Evolutionary conservation across 495 filamentous ascomycete genomes (phyloP).

Genomic region (Ascodesmis nigricans): DNA sequence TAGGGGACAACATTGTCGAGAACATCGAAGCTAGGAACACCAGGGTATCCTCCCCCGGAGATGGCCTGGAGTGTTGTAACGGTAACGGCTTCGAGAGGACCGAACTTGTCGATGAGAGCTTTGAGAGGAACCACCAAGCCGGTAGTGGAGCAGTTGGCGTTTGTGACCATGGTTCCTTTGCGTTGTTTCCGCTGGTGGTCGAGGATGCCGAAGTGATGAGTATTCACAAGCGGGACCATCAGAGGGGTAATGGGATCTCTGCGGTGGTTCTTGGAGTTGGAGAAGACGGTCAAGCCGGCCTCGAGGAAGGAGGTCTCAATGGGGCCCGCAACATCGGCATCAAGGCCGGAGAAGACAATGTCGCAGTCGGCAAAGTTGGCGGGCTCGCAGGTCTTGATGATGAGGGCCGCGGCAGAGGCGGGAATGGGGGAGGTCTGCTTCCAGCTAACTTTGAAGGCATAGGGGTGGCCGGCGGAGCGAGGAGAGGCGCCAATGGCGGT

Average conservation of each 20-base stretch:
- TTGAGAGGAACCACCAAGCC: slow-evolving; percentile 77
- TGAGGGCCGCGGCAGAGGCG: slow-evolving; percentile 38
- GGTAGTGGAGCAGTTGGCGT: slow-evolving; percentile 80
- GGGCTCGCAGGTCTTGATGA: slow-evolving; percentile 54
- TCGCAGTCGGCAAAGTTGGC: slow-evolving; percentile 61
- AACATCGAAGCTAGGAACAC: slow-evolving; percentile 49
- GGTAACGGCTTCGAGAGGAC: slow-evolving; percentile 47
- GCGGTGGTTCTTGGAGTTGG: slow-evolving; percentile 77
- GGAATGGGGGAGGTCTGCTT: slow-evolving; percentile 61
- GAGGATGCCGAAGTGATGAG: slow-evolving; percentile 54
- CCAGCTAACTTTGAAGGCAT: slow-evolving; percentile 64
- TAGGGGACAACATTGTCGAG: slow-evolving; percentile 71
- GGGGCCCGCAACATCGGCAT: slow-evolving; percentile 62
- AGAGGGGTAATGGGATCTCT: slow-evolving; percentile 63
- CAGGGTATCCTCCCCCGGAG: slow-evolving; percentile 73
- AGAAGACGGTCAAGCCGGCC: slow-evolving; percentile 60
- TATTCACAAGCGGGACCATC: slow-evolving; percentile 68
- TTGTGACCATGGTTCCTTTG: slow-evolving; percentile 69
- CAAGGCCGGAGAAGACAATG: slow-evolving; percentile 71
- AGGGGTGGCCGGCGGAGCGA: slow-evolving; percentile 59
- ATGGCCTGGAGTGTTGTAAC: slow-evolving; percentile 79
- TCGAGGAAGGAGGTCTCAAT: slow-evolving; percentile 64
- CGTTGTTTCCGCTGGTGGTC: slow-evolving; percentile 48
- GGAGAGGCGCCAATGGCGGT: slow-evolving; percentile 60
- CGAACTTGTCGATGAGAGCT: slow-evolving; percentile 55